Percentiles rank a stretch among this genome's conserved stretches.
These are phyloP conservation scores for Hansenula lynferdii DNA, from an alignment of 1,139 yeast genomes.

Conservation along the genomic window DNA sequence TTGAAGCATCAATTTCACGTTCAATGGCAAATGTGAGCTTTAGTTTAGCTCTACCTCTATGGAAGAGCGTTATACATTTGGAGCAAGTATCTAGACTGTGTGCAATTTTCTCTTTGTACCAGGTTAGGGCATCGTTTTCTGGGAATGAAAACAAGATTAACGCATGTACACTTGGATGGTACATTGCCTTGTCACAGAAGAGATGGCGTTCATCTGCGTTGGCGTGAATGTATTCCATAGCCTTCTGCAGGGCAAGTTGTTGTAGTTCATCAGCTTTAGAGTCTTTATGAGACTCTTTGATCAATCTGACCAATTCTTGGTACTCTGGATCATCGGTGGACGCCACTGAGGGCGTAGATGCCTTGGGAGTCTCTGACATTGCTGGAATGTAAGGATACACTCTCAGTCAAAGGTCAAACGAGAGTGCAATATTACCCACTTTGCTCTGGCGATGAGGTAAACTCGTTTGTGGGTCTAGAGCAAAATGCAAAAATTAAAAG, in stretches of 20 bases:
- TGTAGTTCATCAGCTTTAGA: slow-evolving; percentile 26
- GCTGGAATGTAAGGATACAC: no score
- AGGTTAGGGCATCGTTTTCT: slow-evolving; percentile 36
- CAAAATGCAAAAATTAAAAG: no score
- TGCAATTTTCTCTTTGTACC: slow-evolving; percentile 38
- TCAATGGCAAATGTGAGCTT: slow-evolving; percentile 46
- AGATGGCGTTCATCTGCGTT: slow-evolving; percentile 32
- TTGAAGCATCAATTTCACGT: slow-evolving; percentile 43
- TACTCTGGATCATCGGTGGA: slow-evolving; percentile 1
- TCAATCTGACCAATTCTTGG: slow-evolving; percentile 15
- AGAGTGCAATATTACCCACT: no score
- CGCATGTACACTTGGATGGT: slow-evolving; percentile 46
- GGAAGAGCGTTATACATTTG: slow-evolving; percentile 47
- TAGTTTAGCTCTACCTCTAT: slow-evolving; percentile 46
- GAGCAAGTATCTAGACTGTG: slow-evolving; percentile 41
- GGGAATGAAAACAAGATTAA: slow-evolving; percentile 58
- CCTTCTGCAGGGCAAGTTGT: slow-evolving; percentile 26
- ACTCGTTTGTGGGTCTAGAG: no score
- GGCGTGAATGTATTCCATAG: slow-evolving; percentile 21
- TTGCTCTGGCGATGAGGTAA: no score
- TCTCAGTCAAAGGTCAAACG: no score
- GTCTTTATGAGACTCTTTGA: slow-evolving; percentile 24
- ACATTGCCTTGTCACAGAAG: slow-evolving; percentile 49
- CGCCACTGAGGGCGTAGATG: background rate
- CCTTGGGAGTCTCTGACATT: background rate